Conservation (phyloP, 768 basidiomycete species). For the Leccinum ochraceum region DNA sequence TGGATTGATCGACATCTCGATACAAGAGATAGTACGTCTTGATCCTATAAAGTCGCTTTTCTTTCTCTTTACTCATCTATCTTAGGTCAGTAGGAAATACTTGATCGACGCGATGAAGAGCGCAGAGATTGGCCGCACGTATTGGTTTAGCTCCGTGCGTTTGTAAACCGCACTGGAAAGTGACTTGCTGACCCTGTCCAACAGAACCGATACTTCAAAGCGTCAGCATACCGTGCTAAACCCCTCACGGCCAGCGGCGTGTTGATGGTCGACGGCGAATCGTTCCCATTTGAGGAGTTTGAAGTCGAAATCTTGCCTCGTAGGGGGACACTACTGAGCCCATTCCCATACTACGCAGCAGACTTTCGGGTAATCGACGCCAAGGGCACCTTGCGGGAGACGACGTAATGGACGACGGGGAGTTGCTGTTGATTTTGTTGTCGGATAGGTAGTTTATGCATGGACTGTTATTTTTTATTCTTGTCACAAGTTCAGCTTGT, state of each 20-base stretch:
- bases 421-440: not conserved
- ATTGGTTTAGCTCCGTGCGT: constrained; percentile 62
- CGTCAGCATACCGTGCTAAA: constrained; percentile 69
- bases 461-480: not conserved
- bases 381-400: constrained; percentile 24
- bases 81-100: constrained; percentile 42
- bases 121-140: constrained; percentile 59
- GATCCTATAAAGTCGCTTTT: not conserved
- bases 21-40: constrained; percentile 57
- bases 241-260: constrained; percentile 54
- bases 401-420: not conserved
- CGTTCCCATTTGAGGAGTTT: constrained; percentile 70
- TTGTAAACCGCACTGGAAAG: not conserved
- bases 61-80: constrained; percentile 1
- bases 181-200: constrained; percentile 8
- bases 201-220: constrained; percentile 74
- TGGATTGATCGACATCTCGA: constrained; percentile 71
- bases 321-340: constrained; percentile 66
- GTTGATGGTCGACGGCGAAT: constrained; percentile 78
- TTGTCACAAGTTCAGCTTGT: not conserved
- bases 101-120: constrained; percentile 57
- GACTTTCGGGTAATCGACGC: constrained; percentile 43
- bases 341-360: constrained; percentile 51
- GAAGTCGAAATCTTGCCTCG: constrained; percentile 75
- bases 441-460: not conserved